Base-by-base conservation (phyloP, 345 rosid species). In the Rhodamnia rubescens region DNA sequence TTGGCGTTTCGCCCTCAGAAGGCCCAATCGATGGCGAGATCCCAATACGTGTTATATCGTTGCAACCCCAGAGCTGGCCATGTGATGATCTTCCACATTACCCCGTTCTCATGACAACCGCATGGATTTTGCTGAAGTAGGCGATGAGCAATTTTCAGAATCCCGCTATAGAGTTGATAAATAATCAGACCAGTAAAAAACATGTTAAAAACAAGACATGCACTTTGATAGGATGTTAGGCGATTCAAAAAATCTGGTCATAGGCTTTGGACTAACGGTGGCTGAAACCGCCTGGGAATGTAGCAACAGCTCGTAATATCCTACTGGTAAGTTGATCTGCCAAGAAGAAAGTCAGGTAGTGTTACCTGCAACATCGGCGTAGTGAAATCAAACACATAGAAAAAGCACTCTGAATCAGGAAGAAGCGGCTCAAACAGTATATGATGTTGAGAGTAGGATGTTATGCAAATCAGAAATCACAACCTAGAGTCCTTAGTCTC, bases 1-100 rank as follows among this genome's bases (percentile, higher is more conserved):
- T 74, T 91, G 14, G 98, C 92, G 86, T 91, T 82, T 51, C 90
- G 81, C 40, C 78, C 85, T 85, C 87, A 96, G 89, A 81, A 95
- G 97, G 83, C 99, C 98, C 99, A 94, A 53, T 95, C 98, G 13
- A 87, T 87, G 69, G 91, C 94, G 59, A 96, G 85, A 85, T 95
- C 99, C 98, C 99, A 94, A 27, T 94, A 93, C 24, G 94, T 91
- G 54, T 82, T 90, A n/a, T 84, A 84, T 53, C 3, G 95, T 94
- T 49, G 96, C 95, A 81, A 92, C 61, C 81, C 75, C 91, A 29
- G 98, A 93, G 13, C 90, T 91, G 50, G 88, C 88, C 32, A 91
- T 22, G 95, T 92, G 56, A 91, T 27, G 4, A 91, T 92, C 88
- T 88, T 87, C 96, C 88, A 90, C 49, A 58, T 85, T 14, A 47